Evolutionary conservation across 2,329 filamentous ascomycete species (phyloP).

Genomic region (Penicillium brasilianum): DNA sequence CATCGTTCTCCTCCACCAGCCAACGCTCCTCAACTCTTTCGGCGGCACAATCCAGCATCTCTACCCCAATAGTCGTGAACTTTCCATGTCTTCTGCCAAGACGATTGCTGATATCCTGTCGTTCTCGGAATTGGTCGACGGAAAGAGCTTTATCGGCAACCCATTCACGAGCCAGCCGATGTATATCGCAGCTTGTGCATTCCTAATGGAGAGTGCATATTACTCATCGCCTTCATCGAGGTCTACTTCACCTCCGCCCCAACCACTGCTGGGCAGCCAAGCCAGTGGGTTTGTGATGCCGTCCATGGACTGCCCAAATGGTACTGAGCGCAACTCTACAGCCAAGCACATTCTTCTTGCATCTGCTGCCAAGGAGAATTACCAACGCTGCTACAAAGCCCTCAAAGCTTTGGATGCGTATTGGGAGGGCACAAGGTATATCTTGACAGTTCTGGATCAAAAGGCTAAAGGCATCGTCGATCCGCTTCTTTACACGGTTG

Average conservation of each 20-base stretch:
- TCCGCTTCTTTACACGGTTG: conserved; percentile 66
- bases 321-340: conserved; percentile 41
- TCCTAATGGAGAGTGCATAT: conserved; percentile 79
- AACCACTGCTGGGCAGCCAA: conserved; percentile 38
- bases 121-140: conserved; percentile 83
- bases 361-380: conserved; percentile 82
- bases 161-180: conserved; percentile 90
- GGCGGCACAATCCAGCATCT: conserved; percentile 71
- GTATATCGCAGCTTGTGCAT: conserved; percentile 88
- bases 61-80: conserved; percentile 77
- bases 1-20: conserved; percentile 83
- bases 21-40: conserved; percentile 79
- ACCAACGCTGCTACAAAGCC: conserved; percentile 84
- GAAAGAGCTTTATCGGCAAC: conserved; percentile 84
- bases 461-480: conserved; percentile 87
- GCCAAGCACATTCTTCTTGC: conserved; percentile 76
- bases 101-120: conserved; percentile 88
- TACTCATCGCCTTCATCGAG: conserved; percentile 70
- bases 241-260: conserved; percentile 57
- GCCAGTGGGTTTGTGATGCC: conserved; percentile 44
- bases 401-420: conserved; percentile 80
- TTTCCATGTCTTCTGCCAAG: conserved; percentile 87
- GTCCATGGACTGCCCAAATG: conserved; percentile 35
- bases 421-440: conserved; percentile 87
- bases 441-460: conserved; percentile 82